These are phyloP conservation scores for Colletotrichum musicola DNA, from an alignment of 2,329 filamentous ascomycete genomes.

Conservation along the genomic window DNA sequence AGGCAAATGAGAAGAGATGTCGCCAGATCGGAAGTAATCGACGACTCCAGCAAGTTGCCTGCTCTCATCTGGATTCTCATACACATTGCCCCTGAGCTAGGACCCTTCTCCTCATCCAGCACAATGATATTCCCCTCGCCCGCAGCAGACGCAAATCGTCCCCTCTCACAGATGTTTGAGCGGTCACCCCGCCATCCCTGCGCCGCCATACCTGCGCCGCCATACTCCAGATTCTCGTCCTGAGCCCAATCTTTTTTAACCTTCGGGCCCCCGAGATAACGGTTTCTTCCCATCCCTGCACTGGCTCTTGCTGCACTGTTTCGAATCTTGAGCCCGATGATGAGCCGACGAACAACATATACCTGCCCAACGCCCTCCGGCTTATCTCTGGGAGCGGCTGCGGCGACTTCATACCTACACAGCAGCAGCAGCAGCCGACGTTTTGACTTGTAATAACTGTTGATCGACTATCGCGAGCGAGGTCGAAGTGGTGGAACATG, in stretches of 20 bases:
- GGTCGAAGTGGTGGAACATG: slow-evolving; percentile 40
- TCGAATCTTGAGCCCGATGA: slow-evolving; percentile 15
- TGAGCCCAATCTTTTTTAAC: slow-evolving; percentile 14
- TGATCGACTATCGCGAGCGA: neutral
- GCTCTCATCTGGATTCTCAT: slow-evolving; percentile 29
- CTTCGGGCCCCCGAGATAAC: slow-evolving; percentile 20
- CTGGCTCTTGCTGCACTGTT: slow-evolving; percentile 9
- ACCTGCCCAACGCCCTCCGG: neutral
- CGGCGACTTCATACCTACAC: neutral
- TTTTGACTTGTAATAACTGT: neutral
- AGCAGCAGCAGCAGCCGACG: neutral
- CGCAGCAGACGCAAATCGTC: slow-evolving; percentile 16
- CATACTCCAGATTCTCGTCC: neutral
- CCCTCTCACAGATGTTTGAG: slow-evolving; percentile 25
- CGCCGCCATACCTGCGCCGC: slow-evolving; percentile 11
- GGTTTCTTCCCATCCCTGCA: slow-evolving; percentile 13
- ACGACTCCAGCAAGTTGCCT: neutral
- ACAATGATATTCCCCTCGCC: neutral
- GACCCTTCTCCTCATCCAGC: neutral
- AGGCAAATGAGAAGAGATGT: neutral
- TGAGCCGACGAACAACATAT: slow-evolving; percentile 18
- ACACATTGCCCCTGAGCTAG: slow-evolving; percentile 24
- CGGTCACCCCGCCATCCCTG: slow-evolving; percentile 26
- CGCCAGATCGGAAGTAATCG: neutral
- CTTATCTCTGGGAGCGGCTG: neutral